Percentiles rank a stretch among this genome's conserved stretches.
Evolutionary conservation across 345 rosid species (phyloP).

Genomic region (Orychophragmus violaceus): DNA sequence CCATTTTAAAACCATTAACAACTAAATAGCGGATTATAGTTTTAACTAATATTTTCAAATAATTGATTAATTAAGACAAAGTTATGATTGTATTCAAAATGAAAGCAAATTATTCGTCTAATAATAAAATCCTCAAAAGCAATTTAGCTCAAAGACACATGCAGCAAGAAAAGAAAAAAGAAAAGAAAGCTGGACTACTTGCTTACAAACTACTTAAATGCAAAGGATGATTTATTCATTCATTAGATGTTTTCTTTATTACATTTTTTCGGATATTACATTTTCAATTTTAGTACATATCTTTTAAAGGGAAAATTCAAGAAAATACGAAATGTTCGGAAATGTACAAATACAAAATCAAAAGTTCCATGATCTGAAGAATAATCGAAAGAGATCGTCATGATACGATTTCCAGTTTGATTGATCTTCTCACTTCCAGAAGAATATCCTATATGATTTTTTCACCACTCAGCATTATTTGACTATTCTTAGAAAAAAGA

Average conservation of each 20-base stretch:
- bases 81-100: background rate
- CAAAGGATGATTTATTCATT: background rate
- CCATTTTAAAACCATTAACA: background rate
- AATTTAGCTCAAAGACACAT: background rate
- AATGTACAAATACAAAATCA: background rate
- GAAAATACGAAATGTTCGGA: background rate
- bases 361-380: constrained; percentile 4
- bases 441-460: constrained; percentile 9
- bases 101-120: background rate
- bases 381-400: constrained; percentile 24
- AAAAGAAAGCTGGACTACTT: background rate
- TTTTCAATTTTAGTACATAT: background rate
- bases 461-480: constrained; percentile 23
- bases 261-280: background rate
- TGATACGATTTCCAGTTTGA: constrained; percentile 23
- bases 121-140: background rate
- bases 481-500: constrained; percentile 5
- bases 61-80: background rate
- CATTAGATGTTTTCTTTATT: background rate
- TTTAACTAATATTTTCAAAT: background rate
- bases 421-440: background rate
- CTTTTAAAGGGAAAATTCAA: background rate
- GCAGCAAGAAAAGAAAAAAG: background rate
- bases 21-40: background rate
- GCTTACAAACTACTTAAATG: background rate